These are phyloP conservation scores for Solanum bukasovii DNA, from an alignment of 257 asterid species.

Conservation along the genomic window DNA sequence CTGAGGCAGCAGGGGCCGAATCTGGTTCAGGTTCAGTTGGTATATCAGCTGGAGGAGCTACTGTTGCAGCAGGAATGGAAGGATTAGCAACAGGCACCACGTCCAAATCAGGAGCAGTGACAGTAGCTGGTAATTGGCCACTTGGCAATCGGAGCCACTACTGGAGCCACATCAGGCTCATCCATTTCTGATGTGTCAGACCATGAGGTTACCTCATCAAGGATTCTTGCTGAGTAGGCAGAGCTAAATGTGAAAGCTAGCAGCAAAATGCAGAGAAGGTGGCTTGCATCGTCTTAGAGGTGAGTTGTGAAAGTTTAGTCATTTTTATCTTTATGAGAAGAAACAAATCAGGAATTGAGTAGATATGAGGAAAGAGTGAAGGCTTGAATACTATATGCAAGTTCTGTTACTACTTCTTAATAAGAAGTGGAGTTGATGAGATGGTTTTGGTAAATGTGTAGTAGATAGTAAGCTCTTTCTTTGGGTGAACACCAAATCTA, in stretches of 20 bases:
- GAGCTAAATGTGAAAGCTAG: conserved; percentile 21
- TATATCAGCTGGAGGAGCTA: not conserved
- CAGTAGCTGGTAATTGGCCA: conserved; percentile 23
- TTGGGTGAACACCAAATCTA: not conserved
- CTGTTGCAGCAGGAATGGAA: not conserved
- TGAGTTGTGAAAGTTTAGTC: conserved; percentile 14
- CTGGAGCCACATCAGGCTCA: conserved; percentile 16
- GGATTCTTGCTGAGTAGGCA: conserved; percentile 33
- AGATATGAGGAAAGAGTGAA: not conserved
- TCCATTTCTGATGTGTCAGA: not conserved
- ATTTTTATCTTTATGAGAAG: conserved; percentile 7
- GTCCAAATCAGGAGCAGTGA: not conserved
- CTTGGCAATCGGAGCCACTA: conserved; percentile 15
- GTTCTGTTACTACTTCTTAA: not conserved
- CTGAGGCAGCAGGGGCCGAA: not conserved
- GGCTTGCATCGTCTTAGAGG: conserved; percentile 4
- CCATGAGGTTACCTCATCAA: conserved; percentile 24
- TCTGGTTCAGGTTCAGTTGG: not conserved
- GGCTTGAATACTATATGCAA: conserved; percentile 13
- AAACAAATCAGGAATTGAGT: conserved; percentile 1
- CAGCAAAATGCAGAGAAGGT: conserved; percentile 21
- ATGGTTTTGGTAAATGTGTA: conserved; percentile 26
- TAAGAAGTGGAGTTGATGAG: conserved; percentile 33
- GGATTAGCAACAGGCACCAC: not conserved
- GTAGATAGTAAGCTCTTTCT: not conserved